These are phyloP conservation scores for Amaranthus hypochondriacus DNA, from an alignment of 148 eudicot genomes.

Conservation along the genomic window DNA sequence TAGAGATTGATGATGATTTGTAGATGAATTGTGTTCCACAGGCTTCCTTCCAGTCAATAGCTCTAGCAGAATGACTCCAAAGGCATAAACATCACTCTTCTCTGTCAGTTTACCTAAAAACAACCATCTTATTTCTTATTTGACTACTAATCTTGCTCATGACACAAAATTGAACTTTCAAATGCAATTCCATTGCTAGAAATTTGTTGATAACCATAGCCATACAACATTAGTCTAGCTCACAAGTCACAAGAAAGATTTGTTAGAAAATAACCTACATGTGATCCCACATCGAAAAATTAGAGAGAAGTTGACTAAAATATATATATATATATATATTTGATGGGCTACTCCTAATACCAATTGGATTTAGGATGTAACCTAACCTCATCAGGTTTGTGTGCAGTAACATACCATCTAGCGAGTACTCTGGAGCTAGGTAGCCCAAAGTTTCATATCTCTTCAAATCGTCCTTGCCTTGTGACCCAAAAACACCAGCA, in stretches of 20 bases:
- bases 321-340: too few relatives aligned
- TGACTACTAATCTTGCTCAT: background rate
- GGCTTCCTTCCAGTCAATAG: conserved; percentile 63
- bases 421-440: conserved; percentile 78
- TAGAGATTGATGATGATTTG: conserved; percentile 45
- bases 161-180: background rate
- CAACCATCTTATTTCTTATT: background rate
- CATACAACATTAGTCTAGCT: too few relatives aligned
- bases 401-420: conserved; percentile 51
- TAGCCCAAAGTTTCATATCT: conserved; percentile 62
- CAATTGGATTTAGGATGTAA: too few relatives aligned
- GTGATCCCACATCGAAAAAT: too few relatives aligned
- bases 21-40: conserved; percentile 41
- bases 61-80: conserved; percentile 74
- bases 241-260: too few relatives aligned
- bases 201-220: too few relatives aligned
- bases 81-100: conserved; percentile 75
- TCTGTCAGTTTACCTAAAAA: conserved; percentile 69
- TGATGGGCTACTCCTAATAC: too few relatives aligned
- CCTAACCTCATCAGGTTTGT: too few relatives aligned
- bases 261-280: too few relatives aligned
- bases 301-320: too few relatives aligned
- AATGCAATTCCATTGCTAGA: too few relatives aligned
- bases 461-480: conserved; percentile 50
- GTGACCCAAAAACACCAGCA: conserved; percentile 50